Percentiles rank a stretch among this genome's conserved stretches.
phyloP scores from a whole-genome alignment of 352 stramenopile species.

The Phytophthora foliorum region DNA sequence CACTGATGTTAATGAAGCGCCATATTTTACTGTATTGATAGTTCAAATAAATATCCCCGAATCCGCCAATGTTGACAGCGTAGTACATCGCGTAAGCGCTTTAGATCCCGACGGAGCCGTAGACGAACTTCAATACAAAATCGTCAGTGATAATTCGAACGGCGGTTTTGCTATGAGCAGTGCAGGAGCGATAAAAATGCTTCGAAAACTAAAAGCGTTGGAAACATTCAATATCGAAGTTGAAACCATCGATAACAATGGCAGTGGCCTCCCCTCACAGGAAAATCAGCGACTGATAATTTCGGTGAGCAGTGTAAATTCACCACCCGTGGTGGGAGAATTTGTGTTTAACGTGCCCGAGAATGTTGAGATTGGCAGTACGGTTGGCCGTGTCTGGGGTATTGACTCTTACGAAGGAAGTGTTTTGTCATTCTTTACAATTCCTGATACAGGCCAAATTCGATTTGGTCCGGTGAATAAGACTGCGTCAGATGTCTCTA shows the following conservation, averaged over 20 bases:
- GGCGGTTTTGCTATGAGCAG: constrained; percentile 10
- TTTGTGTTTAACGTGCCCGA: constrained; percentile 33
- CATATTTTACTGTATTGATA: constrained; percentile 20
- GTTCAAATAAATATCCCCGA: constrained; percentile 29
- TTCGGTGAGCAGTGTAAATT: constrained; percentile 32
- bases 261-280: constrained; percentile 19
- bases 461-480: constrained; percentile 38
- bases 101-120: constrained; percentile 29
- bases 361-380: constrained; percentile 26
- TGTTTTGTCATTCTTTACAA: constrained; percentile 52
- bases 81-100: constrained; percentile 21
- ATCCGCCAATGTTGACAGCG: constrained; percentile 3
- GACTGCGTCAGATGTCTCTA: constrained; percentile 40
- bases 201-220: constrained; percentile 9
- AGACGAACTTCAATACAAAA: constrained; percentile 22
- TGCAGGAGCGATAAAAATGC: constrained; percentile 6
- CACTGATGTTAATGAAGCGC: constrained; percentile 34
- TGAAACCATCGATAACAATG: constrained; percentile 24
- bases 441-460: constrained; percentile 39
- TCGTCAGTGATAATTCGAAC: constrained; percentile 8
- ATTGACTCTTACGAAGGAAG: constrained; percentile 47
- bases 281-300: constrained; percentile 26
- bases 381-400: constrained; percentile 45
- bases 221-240: constrained; percentile 28
- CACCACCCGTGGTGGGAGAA: constrained; percentile 19